Conservation (phyloP, 495 filamentous ascomycete genomes). For the Hypoxylon lienhwacheense region DNA sequence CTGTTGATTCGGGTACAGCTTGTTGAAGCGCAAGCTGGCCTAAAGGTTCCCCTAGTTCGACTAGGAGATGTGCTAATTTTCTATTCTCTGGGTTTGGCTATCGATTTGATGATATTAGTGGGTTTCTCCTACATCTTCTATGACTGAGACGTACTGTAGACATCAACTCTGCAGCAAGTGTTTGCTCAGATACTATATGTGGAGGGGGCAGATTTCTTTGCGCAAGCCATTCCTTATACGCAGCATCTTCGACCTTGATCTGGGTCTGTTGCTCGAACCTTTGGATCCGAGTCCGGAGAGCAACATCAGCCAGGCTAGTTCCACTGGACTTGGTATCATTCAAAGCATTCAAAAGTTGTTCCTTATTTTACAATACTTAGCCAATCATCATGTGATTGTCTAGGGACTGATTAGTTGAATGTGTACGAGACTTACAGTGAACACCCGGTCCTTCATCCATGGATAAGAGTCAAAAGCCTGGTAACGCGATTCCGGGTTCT, state of each 20-base stretch:
- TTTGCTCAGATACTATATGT: slow-evolving; percentile 31
- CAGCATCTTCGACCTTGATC: slow-evolving; percentile 40
- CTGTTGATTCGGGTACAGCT: slow-evolving; percentile 5
- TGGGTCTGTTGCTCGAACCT: slow-evolving; percentile 47
- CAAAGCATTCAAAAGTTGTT: slow-evolving; percentile 25
- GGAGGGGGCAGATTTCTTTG: slow-evolving; percentile 15
- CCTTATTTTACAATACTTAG: slow-evolving; percentile 11
- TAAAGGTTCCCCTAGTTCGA: slow-evolving; percentile 32
- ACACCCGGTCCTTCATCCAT: slow-evolving; percentile 37
- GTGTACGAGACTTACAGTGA: slow-evolving; percentile 37
- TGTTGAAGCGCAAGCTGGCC: slow-evolving; percentile 25
- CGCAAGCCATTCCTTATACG: slow-evolving; percentile 42
- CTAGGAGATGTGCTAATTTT: slow-evolving; percentile 34
- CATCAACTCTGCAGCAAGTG: slow-evolving; percentile 23
- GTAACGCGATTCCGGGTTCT: slow-evolving; percentile 32
- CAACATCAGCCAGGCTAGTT: slow-evolving; percentile 35
- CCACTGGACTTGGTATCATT: slow-evolving; percentile 11
- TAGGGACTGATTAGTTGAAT: background rate
- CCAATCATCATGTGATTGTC: background rate
- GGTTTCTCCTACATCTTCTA: background rate
- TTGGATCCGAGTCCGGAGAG: slow-evolving; percentile 48
- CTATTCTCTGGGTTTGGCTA: slow-evolving; percentile 33
- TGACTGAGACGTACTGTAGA: slow-evolving; percentile 17
- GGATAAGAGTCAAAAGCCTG: slow-evolving; percentile 40
- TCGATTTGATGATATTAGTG: slow-evolving; percentile 1